phyloP scores from a whole-genome alignment of 148 eudicot genomes.

The Cornus suecica region DNA sequence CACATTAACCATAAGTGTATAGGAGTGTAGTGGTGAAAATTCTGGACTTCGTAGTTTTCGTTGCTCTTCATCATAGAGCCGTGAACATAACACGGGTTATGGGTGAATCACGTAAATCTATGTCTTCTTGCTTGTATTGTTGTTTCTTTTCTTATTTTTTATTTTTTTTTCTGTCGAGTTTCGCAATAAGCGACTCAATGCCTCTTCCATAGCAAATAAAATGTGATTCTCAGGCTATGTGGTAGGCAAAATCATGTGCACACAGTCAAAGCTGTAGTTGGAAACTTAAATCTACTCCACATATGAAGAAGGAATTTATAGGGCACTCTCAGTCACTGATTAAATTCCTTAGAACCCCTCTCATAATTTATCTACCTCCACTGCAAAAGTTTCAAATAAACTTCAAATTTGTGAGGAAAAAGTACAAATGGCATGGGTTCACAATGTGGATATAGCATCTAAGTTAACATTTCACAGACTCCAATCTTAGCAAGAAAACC shows the following conservation, averaged over 20 bases:
- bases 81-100: too few species aligned
- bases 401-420: neutral
- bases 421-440: neutral
- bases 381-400: neutral
- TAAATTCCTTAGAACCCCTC: neutral
- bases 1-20: too few species aligned
- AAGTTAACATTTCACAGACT: neutral
- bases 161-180: too few species aligned
- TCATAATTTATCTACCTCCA: neutral
- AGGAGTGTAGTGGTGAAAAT: too few species aligned
- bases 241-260: neutral
- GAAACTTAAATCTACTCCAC: neutral
- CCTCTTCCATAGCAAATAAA: neutral
- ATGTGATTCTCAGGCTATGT: neutral
- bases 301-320: too few species aligned
- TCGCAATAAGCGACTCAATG: neutral
- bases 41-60: too few species aligned
- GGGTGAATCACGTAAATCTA: too few species aligned
- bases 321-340: neutral
- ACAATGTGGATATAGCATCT: too few species aligned
- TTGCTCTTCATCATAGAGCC: too few species aligned
- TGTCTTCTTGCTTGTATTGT: too few species aligned
- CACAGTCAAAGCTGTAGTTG: neutral
- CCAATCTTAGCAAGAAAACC: neutral
- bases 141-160: too few species aligned